A percentile compares a stretch with the other conserved stretches of the same genome.
phyloP scores from a whole-genome alignment of 306 rosid genomes.

The Lathyrus oleraceus region DNA sequence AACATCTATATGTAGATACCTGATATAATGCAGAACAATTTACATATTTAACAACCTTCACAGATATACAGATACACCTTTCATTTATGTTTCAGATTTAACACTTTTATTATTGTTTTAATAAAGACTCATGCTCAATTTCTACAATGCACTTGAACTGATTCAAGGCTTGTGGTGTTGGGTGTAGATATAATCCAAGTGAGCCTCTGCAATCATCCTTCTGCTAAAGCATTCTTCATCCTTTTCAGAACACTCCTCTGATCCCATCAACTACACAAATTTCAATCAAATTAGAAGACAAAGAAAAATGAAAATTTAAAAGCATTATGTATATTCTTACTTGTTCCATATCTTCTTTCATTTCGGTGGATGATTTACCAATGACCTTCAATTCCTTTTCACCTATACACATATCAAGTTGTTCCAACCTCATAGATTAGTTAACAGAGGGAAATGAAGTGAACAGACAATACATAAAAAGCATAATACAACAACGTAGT shows the following conservation, averaged over 20 bases:
- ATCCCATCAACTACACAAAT: constrained; percentile 44
- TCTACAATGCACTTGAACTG: neutral
- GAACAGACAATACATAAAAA: neutral
- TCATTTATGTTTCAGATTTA: constrained; percentile 6
- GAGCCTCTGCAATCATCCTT: constrained; percentile 70
- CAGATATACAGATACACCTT: too few species aligned
- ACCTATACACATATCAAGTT: constrained; percentile 39
- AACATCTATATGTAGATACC: too few species aligned
- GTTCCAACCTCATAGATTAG: constrained; percentile 18
- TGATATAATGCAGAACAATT: too few species aligned
- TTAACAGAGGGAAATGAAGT: neutral
- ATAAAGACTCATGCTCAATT: neutral
- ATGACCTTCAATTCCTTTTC: constrained; percentile 34
- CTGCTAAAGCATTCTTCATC: constrained; percentile 52
- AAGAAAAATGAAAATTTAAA: too few species aligned
- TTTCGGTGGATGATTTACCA: constrained; percentile 11
- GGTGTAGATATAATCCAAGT: constrained; percentile 88
- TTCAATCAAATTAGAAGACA: neutral
- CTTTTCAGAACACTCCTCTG: constrained; percentile 44
- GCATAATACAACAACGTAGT: neutral
- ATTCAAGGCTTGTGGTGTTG: constrained; percentile 59
- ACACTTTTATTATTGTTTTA: constrained; percentile 12
- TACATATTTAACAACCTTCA: too few species aligned
- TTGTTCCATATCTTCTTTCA: constrained; percentile 33
- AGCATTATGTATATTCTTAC: constrained; percentile 34